Evolutionary conservation across 169 alveolate genomes (phyloP).

Genomic region (Sarcocystis neurona): DNA sequence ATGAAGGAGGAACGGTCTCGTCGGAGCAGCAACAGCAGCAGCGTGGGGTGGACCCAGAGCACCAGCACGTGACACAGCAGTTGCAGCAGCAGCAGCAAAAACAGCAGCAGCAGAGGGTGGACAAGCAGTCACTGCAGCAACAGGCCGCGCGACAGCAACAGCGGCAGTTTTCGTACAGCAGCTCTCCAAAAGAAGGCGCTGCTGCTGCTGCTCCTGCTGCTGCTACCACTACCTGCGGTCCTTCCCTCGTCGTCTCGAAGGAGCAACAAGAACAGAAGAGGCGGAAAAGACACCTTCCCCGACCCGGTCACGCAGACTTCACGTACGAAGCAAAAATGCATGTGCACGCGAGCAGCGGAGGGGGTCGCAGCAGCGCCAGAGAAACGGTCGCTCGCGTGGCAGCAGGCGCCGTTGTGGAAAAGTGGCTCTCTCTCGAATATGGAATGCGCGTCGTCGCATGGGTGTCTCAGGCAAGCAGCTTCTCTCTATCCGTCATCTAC

Average conservation of each 20-base stretch:
- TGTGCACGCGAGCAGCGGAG: constrained; percentile 77
- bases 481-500: too few relatives aligned
- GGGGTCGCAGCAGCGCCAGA: constrained; percentile 83
- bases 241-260: background rate
- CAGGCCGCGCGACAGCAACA: too few relatives aligned
- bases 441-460: background rate
- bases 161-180: too few relatives aligned
- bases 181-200: background rate
- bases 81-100: too few relatives aligned
- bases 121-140: too few relatives aligned
- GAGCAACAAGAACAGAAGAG: background rate
- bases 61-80: too few relatives aligned
- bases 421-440: background rate
- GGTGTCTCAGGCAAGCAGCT: constrained; percentile 4
- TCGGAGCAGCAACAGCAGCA: too few relatives aligned
- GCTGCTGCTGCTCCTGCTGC: constrained; percentile 24
- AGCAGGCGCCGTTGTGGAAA: constrained; percentile 64
- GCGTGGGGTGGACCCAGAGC: too few relatives aligned
- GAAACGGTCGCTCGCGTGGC: constrained; percentile 82
- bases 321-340: constrained; percentile 75
- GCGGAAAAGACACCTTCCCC: background rate
- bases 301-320: constrained; percentile 86
- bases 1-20: too few relatives aligned
- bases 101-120: too few relatives aligned
- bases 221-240: background rate